Conservation (phyloP, 148 eudicot genomes). For the Rhododendron vialii region DNA sequence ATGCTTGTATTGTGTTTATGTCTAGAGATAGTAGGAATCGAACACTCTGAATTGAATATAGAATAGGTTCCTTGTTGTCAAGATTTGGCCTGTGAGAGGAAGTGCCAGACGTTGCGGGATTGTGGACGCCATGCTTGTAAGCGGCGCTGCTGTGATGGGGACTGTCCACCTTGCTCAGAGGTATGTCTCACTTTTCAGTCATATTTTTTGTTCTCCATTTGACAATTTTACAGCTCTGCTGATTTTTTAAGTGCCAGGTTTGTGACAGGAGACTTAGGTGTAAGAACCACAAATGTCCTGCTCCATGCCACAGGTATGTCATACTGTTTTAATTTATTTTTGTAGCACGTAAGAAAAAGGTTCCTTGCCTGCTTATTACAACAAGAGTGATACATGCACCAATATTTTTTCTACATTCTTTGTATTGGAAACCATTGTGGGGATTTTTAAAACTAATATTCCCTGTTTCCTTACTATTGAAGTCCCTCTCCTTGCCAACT, state of each 20-base stretch:
- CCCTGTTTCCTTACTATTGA: background rate
- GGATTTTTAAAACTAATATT: background rate
- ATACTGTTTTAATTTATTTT: background rate
- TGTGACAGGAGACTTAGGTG: constrained; percentile 95
- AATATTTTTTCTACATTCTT: background rate
- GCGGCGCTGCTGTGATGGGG: constrained; percentile 93
- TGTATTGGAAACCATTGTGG: background rate
- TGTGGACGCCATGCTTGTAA: constrained; percentile 99
- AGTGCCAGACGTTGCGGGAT: constrained; percentile 72
- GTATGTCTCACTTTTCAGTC: constrained; percentile 24
- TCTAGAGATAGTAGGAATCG: constrained; percentile 6
- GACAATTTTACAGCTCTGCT: constrained; percentile 1
- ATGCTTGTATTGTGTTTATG: constrained; percentile 6
- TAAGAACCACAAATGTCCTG: constrained; percentile 90
- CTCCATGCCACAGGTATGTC: constrained; percentile 93
- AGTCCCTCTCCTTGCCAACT: background rate
- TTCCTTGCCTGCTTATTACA: background rate
- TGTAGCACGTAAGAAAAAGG: background rate
- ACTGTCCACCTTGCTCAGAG: constrained; percentile 96
- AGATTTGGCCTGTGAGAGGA: constrained; percentile 91
- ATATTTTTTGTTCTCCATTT: background rate
- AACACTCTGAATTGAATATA: constrained; percentile 30
- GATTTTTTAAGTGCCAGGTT: constrained; percentile 39
- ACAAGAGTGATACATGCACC: background rate
- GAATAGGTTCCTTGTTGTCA: constrained; percentile 97